Conservation (phyloP, 1,139 yeast species). For the Nadsonia starkeyi-henricii region DNA sequence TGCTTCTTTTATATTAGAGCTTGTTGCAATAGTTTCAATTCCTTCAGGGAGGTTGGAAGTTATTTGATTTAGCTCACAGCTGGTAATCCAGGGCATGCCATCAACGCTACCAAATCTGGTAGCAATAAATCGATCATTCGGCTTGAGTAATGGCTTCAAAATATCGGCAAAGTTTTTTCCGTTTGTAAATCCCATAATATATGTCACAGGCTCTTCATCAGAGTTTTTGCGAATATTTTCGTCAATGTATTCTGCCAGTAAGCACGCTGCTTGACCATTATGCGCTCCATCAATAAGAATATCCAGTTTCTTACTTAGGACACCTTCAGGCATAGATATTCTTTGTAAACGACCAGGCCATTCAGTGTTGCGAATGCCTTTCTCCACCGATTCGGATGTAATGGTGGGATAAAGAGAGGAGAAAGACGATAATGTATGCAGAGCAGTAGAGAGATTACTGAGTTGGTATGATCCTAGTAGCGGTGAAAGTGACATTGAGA, state of each 20-base stretch:
- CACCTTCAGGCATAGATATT: conserved; percentile 18
- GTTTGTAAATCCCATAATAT: conserved; percentile 58
- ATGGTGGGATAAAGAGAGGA: conserved; percentile 11
- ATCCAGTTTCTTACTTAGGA: conserved; percentile 39
- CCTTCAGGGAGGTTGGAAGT: conserved; percentile 7
- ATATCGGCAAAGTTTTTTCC: conserved; percentile 51
- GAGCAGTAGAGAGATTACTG: conserved; percentile 55
- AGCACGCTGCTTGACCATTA: conserved; percentile 68
- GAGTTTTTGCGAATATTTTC: conserved; percentile 12
- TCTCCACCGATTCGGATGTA: conserved; percentile 22
- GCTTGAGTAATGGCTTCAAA: conserved; percentile 35
- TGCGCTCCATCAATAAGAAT: conserved; percentile 85
- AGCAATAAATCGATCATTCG: conserved; percentile 43
- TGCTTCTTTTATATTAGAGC: conserved; percentile 8
- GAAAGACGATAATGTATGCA: conserved; percentile 36
- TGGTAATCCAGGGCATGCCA: conserved; percentile 83
- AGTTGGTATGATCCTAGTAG: conserved; percentile 60
- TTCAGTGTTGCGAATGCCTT: conserved; percentile 34
- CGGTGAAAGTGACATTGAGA: conserved; percentile 31
- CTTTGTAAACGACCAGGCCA: conserved; percentile 32
- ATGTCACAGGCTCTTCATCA: conserved; percentile 32
- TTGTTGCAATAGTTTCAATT: not conserved
- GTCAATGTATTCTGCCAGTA: conserved; percentile 37
- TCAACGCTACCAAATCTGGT: conserved; percentile 58
- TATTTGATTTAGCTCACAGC: conserved; percentile 31